These are phyloP conservation scores for Bonia amplexicaulis DNA, from an alignment of 176 grass and related monocot genomes.

Conservation along the genomic window DNA sequence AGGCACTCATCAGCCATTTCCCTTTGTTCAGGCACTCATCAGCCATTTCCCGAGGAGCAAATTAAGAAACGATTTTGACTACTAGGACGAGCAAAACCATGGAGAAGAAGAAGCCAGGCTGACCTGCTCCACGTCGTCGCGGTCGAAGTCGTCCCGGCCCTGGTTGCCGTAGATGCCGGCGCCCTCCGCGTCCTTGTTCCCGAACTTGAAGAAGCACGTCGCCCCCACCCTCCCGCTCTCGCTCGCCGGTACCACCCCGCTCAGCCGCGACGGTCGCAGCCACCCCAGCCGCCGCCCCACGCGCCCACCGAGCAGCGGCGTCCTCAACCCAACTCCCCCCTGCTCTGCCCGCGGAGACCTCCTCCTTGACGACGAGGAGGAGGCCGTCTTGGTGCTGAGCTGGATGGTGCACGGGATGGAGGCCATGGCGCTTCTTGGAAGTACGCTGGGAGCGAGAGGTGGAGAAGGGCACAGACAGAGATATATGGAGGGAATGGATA, in stretches of 20 bases:
- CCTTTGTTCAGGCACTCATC: neutral
- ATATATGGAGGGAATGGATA: conserved; percentile 19
- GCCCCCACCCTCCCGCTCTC: conserved; percentile 44
- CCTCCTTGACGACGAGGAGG: conserved; percentile 15
- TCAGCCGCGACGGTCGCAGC: conserved; percentile 35
- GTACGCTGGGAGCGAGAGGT: conserved; percentile 32
- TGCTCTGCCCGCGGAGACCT: neutral
- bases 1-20: neutral
- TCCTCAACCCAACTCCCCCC: conserved; percentile 23
- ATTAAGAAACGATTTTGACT: neutral
- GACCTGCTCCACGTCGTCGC: conserved; percentile 97
- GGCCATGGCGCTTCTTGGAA: conserved; percentile 42
- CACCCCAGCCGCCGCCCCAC: conserved; percentile 27
- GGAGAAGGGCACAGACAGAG: conserved; percentile 12
- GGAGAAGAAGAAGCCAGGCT: neutral
- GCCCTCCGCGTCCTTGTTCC: conserved; percentile 76
- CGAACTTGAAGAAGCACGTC: conserved; percentile 83
- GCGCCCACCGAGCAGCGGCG: conserved; percentile 35
- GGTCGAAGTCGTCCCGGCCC: conserved; percentile 81
- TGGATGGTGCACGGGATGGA: conserved; percentile 64
- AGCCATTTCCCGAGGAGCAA: neutral
- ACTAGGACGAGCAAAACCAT: neutral
- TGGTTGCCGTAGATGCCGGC: conserved; percentile 89
- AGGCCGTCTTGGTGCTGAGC: conserved; percentile 17
- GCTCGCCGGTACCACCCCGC: conserved; percentile 37